Evolutionary conservation across 192 early-diverging fungal species (phyloP), one percentile per base, ranked within the genome.

Genomic region (Borealophlyctis nickersoniae): DNA sequence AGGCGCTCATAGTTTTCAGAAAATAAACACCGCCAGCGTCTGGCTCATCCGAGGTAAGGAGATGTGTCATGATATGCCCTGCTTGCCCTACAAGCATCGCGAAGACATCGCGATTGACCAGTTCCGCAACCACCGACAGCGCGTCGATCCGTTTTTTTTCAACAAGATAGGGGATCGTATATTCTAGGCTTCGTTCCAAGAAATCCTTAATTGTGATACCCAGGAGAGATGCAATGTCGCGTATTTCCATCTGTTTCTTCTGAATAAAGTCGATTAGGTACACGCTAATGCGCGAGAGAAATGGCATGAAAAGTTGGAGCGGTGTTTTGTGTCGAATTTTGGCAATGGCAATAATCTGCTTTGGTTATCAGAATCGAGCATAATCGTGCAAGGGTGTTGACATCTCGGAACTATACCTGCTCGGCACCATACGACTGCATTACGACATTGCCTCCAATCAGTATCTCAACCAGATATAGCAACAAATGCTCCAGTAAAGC

Each of bases 101-200:
- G 4, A 58, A n/a, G 14, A 69, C 49, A 0, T 26, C 29, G 23
- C 32, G 52, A 3, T 69, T 48, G 26, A 65, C 2, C 0, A 23
- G 29, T 16, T 4, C 16, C 2, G 70, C 69, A 22, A 76, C 49
- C 19, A 51, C 39, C 35, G 59, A 27, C 26, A 76, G 62, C n/a
- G 58, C 24, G 30, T 59, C 66, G 5, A 19, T 49, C 30, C 62
- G 32, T 69, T 72, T 22, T 13, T 57, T 22, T 16, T 69, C 52
- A 1, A 76, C 63, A 13, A 76, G 57, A 49, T 72, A 58, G 4
- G 74, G 74, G 3, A 76, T 57, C 4, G 62, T 72, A 53, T 63
- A 54, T n/a, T 58, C 27, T 23, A 69, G 33, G n/a, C 49, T 76
- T 32, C 16, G 31, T 49, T 72, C 57, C 3, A 76, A 22, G 50